Percentiles rank a stretch among this genome's conserved stretches.
Evolutionary conservation across 2,329 filamentous ascomycete genomes (phyloP).

Genomic region (Paraphoma sp.): DNA sequence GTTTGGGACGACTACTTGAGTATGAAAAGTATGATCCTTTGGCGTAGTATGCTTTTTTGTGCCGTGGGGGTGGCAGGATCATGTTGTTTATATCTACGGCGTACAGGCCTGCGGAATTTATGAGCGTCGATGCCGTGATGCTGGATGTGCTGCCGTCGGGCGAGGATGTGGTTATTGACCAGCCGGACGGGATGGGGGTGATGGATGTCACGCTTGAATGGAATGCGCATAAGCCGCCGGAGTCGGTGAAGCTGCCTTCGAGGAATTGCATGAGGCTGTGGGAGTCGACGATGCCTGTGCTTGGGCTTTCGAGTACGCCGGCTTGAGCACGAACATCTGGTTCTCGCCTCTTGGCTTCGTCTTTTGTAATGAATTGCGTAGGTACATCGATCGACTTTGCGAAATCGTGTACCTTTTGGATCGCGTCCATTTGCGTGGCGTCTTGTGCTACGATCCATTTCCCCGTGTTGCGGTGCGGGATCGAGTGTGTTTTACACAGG

Average conservation of each 20-base stretch:
- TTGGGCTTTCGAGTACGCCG: constrained; percentile 81
- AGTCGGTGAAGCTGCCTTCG: constrained; percentile 76
- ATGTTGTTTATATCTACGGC: constrained; percentile 82
- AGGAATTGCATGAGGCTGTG: constrained; percentile 85
- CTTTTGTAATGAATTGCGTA: constrained; percentile 69
- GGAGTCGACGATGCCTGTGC: constrained; percentile 89
- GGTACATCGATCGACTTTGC: constrained; percentile 68
- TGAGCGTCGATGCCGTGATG: constrained; percentile 76
- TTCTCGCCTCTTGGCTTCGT: constrained; percentile 70
- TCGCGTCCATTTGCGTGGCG: constrained; percentile 68
- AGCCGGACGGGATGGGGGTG: constrained; percentile 65
- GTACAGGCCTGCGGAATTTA: constrained; percentile 86
- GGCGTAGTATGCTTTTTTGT: constrained; percentile 75
- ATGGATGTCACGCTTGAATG: constrained; percentile 70
- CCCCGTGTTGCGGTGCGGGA: constrained; percentile 77
- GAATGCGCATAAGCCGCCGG: constrained; percentile 76
- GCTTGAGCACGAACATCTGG: constrained; percentile 75
- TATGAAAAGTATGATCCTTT: constrained; percentile 98
- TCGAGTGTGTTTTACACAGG: constrained; percentile 70
- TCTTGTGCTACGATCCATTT: constrained; percentile 97
- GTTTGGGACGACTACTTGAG: constrained; percentile 66
- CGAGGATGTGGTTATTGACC: constrained; percentile 66
- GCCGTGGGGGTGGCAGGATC: constrained; percentile 67
- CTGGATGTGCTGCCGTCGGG: constrained; percentile 53
- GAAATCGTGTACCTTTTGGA: constrained; percentile 64